Percentiles rank a stretch among this genome's conserved stretches.
Conservation (phyloP, 2,329 filamentous ascomycete species). For the Scytalidium sp. region DNA sequence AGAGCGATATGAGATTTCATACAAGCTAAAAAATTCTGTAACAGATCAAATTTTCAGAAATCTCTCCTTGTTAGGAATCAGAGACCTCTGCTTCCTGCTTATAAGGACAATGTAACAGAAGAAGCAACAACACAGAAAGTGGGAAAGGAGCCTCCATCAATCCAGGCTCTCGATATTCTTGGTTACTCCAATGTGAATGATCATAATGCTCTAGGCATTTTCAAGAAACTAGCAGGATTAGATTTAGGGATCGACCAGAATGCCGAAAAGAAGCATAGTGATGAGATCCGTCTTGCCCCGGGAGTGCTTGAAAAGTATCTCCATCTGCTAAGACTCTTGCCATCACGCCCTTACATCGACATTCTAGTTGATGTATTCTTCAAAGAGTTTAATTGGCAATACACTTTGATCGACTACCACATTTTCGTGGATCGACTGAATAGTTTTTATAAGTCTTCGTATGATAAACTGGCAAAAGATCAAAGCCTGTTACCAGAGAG, state of each 20-base stretch:
- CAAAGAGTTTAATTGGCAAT: constrained; percentile 7
- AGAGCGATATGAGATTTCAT: background rate
- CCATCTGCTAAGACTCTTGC: background rate
- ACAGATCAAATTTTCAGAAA: background rate
- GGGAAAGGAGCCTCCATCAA: background rate
- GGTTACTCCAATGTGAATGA: background rate
- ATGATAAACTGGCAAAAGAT: background rate
- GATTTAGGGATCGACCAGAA: background rate
- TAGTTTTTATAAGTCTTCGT: constrained; percentile 4
- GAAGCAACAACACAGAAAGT: background rate
- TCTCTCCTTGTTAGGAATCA: background rate
- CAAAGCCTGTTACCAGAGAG: background rate
- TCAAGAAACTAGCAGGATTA: background rate
- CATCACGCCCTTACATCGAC: constrained; percentile 2
- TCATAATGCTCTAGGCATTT: background rate
- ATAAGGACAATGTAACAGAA: background rate
- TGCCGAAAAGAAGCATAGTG: background rate
- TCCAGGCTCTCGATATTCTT: background rate
- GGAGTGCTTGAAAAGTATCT: background rate
- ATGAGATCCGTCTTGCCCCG: background rate
- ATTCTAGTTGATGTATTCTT: constrained; percentile 6
- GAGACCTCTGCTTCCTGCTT: background rate
- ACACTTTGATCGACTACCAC: constrained; percentile 5
- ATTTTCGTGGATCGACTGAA: constrained; percentile 5
- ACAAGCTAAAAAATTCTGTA: background rate